Evolutionary conservation across 2,329 filamentous ascomycete species (phyloP), one percentile per base, ranked within the genome.

Genomic region (Aspergillus felis): DNA sequence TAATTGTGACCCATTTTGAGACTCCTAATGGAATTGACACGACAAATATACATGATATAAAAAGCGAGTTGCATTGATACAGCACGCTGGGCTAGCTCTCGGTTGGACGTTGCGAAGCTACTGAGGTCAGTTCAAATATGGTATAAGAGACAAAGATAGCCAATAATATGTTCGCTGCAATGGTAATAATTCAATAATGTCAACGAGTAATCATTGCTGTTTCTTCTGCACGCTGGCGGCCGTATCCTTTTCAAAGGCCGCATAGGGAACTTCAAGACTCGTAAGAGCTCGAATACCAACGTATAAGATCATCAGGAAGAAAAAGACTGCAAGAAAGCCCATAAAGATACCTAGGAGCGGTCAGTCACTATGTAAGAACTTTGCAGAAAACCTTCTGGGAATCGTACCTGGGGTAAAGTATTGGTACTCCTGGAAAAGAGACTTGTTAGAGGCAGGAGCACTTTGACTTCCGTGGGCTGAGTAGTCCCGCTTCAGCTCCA

Each of bases 211-310:
- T 64, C 63, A 83, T 76, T 87, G 82, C 79, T 91, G 76, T 72
- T 86, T 96, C 85, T 92, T 96, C 76, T 95, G 90, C 32, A 89
- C 89, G 41, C 86, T 81, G n/a, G 91, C 90, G 0, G 92, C 91
- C 81, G 91, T 96, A 66, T 97, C 93, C 81, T 96, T 97, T 72
- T 95, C 93, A 72, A 97, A 99, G 1, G 94, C 92, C 61, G 90
- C 91, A 74, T 97, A 97, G 1, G 91, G 90, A 29, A 97, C 91
- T 73, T 97, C 83, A 20, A 99, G 81, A 64, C 91, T 93, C 6
- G 84, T 80, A 12, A 97, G 81, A 14, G 90, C 92, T 58, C 76
- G 84, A 55, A 97, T 78, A 14, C 89, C 94, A 56, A 92, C 87
- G 64, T 88, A 87, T 5, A 96, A 79, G 64, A 97, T 92, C 28